Evolutionary conservation across 345 rosid genomes (phyloP).

Genomic region (Lagerstroemia speciosa): DNA sequence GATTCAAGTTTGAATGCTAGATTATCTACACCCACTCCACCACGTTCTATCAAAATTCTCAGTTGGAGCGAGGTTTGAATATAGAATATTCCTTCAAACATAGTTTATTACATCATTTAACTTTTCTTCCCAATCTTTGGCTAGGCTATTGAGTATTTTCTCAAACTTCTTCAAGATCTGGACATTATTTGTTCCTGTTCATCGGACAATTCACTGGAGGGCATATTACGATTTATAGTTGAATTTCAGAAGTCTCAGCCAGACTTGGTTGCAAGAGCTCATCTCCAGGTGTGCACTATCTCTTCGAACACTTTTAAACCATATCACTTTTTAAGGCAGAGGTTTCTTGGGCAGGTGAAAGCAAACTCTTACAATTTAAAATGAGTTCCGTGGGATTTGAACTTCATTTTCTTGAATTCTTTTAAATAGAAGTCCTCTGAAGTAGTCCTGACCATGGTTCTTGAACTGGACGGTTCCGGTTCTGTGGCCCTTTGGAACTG

Average conservation of each 20-base stretch:
- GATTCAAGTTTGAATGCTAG: slow-evolving; percentile 80
- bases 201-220: slow-evolving; percentile 62
- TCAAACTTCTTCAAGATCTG: slow-evolving; percentile 87
- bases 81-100: slow-evolving; percentile 5
- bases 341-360: no score
- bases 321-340: neutral
- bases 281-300: slow-evolving; percentile 66
- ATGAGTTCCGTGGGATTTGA: neutral
- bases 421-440: no score
- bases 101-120: slow-evolving; percentile 1
- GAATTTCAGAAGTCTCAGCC: slow-evolving; percentile 87
- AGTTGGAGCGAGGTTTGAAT: slow-evolving; percentile 72
- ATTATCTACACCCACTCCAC: slow-evolving; percentile 90
- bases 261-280: slow-evolving; percentile 87
- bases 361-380: no score
- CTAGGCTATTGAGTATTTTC: slow-evolving; percentile 80
- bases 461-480: no score
- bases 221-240: slow-evolving; percentile 58
- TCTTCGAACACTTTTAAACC: neutral
- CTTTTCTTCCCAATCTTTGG: slow-evolving; percentile 17
- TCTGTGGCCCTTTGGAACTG: no score
- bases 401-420: neutral
- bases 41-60: slow-evolving; percentile 80
- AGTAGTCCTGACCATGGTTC: no score
- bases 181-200: slow-evolving; percentile 66